phyloP scores from a whole-genome alignment of 305 asterid species.

The Caryopteris hybrid region DNA sequence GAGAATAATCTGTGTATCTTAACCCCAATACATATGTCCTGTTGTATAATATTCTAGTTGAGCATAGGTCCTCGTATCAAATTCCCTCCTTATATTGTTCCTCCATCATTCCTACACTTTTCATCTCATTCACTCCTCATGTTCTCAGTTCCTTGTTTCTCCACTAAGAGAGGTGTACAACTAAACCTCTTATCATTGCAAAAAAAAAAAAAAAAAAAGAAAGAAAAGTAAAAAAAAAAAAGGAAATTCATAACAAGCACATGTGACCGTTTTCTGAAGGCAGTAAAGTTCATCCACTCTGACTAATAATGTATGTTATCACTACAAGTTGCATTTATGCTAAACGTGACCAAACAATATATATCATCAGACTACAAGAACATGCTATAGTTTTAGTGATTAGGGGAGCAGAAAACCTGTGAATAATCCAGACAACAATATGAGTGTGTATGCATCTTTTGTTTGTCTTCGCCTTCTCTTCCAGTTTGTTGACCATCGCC shows the following conservation, averaged over 20 bases:
- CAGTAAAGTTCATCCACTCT: neutral
- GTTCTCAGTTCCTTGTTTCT: neutral
- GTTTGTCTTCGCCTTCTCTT: conserved; percentile 85
- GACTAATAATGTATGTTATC: neutral
- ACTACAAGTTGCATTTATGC: conserved; percentile 1
- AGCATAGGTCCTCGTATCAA: neutral
- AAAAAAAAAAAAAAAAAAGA: too few relatives aligned
- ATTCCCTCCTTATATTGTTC: neutral
- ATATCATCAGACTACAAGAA: conserved; percentile 6
- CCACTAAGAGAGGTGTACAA: neutral
- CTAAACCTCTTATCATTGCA: neutral
- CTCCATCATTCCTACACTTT: neutral
- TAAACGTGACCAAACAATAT: neutral
- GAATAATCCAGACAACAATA: conserved; percentile 96
- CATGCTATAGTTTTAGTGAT: neutral
- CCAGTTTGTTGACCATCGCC: conserved; percentile 59
- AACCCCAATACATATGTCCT: neutral
- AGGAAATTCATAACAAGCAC: too few relatives aligned
- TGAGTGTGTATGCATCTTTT: conserved; percentile 90
- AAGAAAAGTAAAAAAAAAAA: too few relatives aligned
- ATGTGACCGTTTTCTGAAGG: neutral
- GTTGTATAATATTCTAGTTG: neutral
- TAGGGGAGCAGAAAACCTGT: conserved; percentile 54
- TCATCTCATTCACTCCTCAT: neutral
- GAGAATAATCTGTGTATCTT: neutral